Conservation (phyloP, 441 rosid genomes). For the Metrosideros polymorpha region DNA sequence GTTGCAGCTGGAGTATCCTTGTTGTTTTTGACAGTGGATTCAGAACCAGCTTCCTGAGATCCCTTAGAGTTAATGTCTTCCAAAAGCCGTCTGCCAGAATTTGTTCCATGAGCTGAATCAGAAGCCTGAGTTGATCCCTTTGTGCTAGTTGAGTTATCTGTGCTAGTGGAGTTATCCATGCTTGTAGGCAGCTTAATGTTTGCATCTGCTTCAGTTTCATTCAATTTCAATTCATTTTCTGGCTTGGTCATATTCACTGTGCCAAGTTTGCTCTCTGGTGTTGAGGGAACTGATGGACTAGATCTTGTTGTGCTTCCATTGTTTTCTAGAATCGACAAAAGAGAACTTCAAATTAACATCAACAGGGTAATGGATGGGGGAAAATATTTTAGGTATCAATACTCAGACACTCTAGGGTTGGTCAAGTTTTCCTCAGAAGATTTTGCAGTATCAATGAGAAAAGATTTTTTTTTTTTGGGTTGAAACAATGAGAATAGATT, state of each 20-base stretch:
- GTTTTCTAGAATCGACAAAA: conserved; percentile 38
- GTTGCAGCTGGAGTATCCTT: conserved; percentile 51
- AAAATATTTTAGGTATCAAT: not conserved
- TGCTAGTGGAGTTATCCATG: conserved; percentile 27
- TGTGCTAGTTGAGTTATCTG: not conserved
- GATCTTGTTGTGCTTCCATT: conserved; percentile 36
- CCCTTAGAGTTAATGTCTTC: conserved; percentile 49
- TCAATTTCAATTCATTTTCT: conserved; percentile 28
- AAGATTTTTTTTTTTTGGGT: too few relatives aligned
- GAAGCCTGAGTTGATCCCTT: conserved; percentile 11
- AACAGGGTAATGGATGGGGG: not conserved
- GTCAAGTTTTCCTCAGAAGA: not conserved
- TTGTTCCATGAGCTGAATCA: conserved; percentile 33
- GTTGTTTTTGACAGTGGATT: conserved; percentile 24
- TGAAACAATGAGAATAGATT: not conserved
- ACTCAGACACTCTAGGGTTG: not conserved
- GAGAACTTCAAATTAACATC: conserved; percentile 6
- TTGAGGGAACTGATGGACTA: conserved; percentile 21
- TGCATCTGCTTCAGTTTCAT: conserved; percentile 28
- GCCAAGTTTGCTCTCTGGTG: conserved; percentile 20
- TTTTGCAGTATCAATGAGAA: not conserved
- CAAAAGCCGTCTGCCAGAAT: conserved; percentile 64
- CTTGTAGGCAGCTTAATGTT: conserved; percentile 32
- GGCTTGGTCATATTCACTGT: conserved; percentile 24
- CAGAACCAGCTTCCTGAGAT: conserved; percentile 37